Evolutionary conservation across 2,329 filamentous ascomycete genomes (phyloP), one percentile per base, ranked within the genome.

Genomic region (Ophiocordyceps polyrhachis-furcata): DNA sequence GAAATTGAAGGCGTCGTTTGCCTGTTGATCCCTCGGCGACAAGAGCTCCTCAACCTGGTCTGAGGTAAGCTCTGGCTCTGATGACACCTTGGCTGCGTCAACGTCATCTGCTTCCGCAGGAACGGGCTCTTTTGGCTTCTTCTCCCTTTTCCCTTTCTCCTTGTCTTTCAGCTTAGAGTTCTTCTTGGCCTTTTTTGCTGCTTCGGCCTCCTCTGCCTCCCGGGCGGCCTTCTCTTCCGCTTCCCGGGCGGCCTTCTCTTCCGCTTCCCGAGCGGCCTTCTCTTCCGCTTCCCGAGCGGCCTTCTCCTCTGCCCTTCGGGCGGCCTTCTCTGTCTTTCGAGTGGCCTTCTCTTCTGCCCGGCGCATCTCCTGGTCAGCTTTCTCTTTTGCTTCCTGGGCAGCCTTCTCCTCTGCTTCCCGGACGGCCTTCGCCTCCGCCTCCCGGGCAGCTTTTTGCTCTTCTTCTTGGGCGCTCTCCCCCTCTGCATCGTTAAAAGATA

Each of bases 1-100:
- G 61, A 76, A 76, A 51, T 67, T 67, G 56, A 76, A 78, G 0
- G 69, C 56, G 46, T 69, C 64, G 40, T 53, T 54, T 46, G 62
- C 58, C 41, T 52, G 51, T 45, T 57, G 56, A 42, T 57, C 54
- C 40, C 55, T 52, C 7, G 53, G 52, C 7, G 58, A 54, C 31
- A 69, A 54, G 17, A 69, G 56, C 50, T 67, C 64, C 43, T 68
- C 65, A 25, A 69, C 55, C 45, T 69, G 58, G 31, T 67, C 64
- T 12, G 62, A 54, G 12, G 59, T 63, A 44, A 68, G 46, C 44
- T 53, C 52, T 5, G 49, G 48, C 23, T 53, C 51, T 13, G 44
- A 41, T 12, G 49, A 50, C 3, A 47, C 45, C 12, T 35, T 19
- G 20, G 42, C 4, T 19, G 25, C 50, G 48, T 5, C 42, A 37